Conservation (phyloP, 2,329 filamentous ascomycete species). For the Diaporthe sp. region DNA sequence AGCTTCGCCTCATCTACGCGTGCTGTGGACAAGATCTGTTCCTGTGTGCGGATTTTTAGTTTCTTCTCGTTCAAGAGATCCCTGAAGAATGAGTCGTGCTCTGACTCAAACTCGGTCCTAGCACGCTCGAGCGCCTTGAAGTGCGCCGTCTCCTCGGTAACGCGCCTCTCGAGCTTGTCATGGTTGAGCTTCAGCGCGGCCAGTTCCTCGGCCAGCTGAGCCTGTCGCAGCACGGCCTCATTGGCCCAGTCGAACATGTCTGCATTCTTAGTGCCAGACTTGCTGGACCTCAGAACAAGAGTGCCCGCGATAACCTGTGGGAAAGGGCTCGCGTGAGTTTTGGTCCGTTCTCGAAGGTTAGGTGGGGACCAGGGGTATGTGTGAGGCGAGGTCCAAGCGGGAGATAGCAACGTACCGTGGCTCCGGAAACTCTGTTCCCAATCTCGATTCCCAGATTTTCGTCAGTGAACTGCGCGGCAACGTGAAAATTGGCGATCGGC, state of each 20-base stretch:
- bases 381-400: slow-evolving; percentile 32
- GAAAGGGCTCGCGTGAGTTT: slow-evolving; percentile 44
- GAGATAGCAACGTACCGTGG: slow-evolving; percentile 67
- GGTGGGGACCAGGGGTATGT: background rate
- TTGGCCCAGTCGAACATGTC: slow-evolving; percentile 80
- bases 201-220: slow-evolving; percentile 59
- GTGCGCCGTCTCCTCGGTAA: slow-evolving; percentile 72
- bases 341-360: background rate
- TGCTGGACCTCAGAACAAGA: slow-evolving; percentile 68
- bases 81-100: slow-evolving; percentile 77
- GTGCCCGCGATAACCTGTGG: slow-evolving; percentile 77
- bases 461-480: slow-evolving; percentile 69
- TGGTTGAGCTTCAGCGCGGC: slow-evolving; percentile 57
- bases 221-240: slow-evolving; percentile 64
- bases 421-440: slow-evolving; percentile 75
- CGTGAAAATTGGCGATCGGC: slow-evolving; percentile 67
- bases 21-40: slow-evolving; percentile 67
- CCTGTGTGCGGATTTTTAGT: slow-evolving; percentile 81
- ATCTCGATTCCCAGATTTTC: slow-evolving; percentile 72
- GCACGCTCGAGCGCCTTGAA: slow-evolving; percentile 75
- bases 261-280: slow-evolving; percentile 66
- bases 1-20: slow-evolving; percentile 47
- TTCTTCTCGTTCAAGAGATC: slow-evolving; percentile 84
- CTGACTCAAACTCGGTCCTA: slow-evolving; percentile 76
- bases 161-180: slow-evolving; percentile 65